Percentiles rank a stretch among this genome's conserved stretches.
Evolutionary conservation across 1,284 basidiomycete genomes (phyloP).

Genomic region (Puccinia polysora): DNA sequence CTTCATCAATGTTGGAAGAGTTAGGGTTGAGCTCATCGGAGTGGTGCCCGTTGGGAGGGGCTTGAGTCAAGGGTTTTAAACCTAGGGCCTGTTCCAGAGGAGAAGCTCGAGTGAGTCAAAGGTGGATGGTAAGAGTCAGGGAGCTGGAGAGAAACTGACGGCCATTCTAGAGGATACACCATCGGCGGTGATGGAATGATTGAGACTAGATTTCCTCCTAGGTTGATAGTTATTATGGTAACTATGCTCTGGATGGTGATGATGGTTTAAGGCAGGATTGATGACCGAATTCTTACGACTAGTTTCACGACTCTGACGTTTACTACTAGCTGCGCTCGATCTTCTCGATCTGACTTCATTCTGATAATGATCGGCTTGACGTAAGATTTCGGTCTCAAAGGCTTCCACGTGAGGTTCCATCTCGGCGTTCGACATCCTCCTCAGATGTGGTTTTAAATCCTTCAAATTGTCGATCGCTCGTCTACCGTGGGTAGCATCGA

Average conservation of each 20-base stretch:
- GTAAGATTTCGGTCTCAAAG: constrained; percentile 68
- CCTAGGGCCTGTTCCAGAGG: constrained; percentile 41
- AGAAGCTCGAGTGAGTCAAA: no score
- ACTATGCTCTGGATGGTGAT: no score
- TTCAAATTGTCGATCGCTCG: constrained; percentile 65
- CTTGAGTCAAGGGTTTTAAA: constrained; percentile 41
- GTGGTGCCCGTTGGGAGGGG: constrained; percentile 50
- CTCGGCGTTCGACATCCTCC: constrained; percentile 57
- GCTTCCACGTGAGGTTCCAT: constrained; percentile 65
- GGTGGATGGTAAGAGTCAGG: constrained; percentile 28
- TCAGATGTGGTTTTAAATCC: constrained; percentile 61
- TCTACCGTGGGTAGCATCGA: constrained; percentile 67
- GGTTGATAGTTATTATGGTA: not conserved
- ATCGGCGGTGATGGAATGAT: constrained; percentile 45
- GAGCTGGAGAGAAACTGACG: constrained; percentile 15
- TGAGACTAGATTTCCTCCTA: constrained; percentile 45
- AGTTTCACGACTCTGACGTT: constrained; percentile 25
- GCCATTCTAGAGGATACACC: constrained; percentile 46
- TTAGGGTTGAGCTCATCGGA: constrained; percentile 54
- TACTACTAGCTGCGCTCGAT: constrained; percentile 43
- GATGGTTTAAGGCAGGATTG: no score
- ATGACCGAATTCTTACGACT: constrained; percentile 45
- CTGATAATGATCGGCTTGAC: constrained; percentile 65
- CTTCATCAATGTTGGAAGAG: constrained; percentile 54
- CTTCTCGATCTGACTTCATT: constrained; percentile 48